phyloP scores from a whole-genome alignment of 163 green algal species.

The Chlamydomonas reinhardtii region DNA sequence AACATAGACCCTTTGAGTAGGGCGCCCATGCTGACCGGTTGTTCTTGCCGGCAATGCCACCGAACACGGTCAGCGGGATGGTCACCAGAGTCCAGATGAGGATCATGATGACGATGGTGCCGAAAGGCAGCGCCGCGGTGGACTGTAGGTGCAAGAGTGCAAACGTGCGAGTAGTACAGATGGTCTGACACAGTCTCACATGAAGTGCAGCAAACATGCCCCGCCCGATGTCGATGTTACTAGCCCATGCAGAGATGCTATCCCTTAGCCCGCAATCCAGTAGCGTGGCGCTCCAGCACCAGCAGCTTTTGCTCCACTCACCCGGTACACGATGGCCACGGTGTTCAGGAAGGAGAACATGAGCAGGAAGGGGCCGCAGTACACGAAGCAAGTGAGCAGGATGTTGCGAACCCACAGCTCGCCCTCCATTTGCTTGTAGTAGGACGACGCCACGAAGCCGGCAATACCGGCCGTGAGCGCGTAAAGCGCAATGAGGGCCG shows the following conservation, averaged over 20 bases:
- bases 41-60: conserved; percentile 97
- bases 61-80: conserved; percentile 93
- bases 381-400: conserved; percentile 83
- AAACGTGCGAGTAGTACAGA: too few relatives aligned
- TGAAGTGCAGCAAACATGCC: too few relatives aligned
- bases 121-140: conserved; percentile 82
- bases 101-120: conserved; percentile 92
- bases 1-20: too few relatives aligned
- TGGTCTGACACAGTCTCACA: too few relatives aligned
- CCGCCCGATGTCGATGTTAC: too few relatives aligned
- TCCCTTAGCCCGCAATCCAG: too few relatives aligned
- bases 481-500: conserved; percentile 93
- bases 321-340: conserved; percentile 88
- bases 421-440: conserved; percentile 88
- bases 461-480: conserved; percentile 92
- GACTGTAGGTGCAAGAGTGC: conserved; percentile 55
- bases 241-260: too few relatives aligned
- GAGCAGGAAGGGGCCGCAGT: conserved; percentile 84
- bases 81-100: conserved; percentile 95
- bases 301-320: too few relatives aligned
- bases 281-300: too few relatives aligned
- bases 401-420: conserved; percentile 87
- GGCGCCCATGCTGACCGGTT: conserved; percentile 55
- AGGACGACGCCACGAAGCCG: conserved; percentile 85
- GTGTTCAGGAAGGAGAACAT: conserved; percentile 94